phyloP scores from a whole-genome alignment of 2,329 filamentous ascomycete species.

The Davidsoniella neocaledoniae region DNA sequence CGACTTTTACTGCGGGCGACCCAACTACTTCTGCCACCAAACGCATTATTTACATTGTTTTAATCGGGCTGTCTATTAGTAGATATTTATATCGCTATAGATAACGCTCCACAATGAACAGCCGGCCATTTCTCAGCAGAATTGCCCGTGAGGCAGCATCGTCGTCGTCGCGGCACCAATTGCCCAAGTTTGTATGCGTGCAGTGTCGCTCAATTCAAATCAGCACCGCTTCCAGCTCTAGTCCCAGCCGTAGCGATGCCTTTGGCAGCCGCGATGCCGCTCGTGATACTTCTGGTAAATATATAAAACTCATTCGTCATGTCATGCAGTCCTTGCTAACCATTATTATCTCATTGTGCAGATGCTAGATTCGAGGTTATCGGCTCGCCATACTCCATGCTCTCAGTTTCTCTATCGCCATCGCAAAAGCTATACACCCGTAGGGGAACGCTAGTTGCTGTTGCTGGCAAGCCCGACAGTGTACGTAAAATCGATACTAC shows the following conservation, averaged over 20 bases:
- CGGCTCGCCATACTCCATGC: conserved; percentile 78
- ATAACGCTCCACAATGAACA: conserved; percentile 1
- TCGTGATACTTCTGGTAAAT: conserved; percentile 34
- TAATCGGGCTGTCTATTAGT: not conserved
- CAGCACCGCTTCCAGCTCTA: conserved; percentile 41
- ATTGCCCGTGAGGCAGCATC: conserved; percentile 1
- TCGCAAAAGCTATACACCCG: conserved; percentile 89
- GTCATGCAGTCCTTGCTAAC: not conserved
- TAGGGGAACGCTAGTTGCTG: conserved; percentile 74
- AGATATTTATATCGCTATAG: not conserved
- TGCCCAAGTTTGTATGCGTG: conserved; percentile 28
- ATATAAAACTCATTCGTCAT: not conserved
- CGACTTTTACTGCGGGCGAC: not conserved
- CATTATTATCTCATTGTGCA: conserved; percentile 21
- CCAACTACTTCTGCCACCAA: not conserved
- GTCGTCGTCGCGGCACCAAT: conserved; percentile 13
- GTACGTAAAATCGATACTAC: conserved; percentile 28
- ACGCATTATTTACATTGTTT: not conserved
- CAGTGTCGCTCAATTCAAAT: conserved; percentile 47
- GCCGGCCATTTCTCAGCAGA: conserved; percentile 1
- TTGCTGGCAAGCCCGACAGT: conserved; percentile 83
- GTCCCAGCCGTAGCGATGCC: conserved; percentile 41
- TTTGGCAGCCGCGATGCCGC: conserved; percentile 33
- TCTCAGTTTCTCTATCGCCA: conserved; percentile 82
- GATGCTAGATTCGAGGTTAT: conserved; percentile 92